Conservation (phyloP, 495 filamentous ascomycete genomes). For the Cercophora samala region DNA sequence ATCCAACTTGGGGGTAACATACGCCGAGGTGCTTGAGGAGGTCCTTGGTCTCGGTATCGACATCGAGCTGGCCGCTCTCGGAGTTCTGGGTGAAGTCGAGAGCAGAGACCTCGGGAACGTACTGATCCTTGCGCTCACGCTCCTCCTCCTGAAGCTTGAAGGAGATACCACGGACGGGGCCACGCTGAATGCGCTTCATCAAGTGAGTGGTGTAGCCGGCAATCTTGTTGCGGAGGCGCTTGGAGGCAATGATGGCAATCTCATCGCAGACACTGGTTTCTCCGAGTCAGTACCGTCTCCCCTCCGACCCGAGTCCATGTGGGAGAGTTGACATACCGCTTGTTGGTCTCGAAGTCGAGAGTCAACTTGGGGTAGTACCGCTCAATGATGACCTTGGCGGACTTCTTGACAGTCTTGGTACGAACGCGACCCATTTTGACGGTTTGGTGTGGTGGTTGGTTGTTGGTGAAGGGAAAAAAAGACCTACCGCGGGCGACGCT, state of each 20-base stretch:
- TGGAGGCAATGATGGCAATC: constrained; percentile 97
- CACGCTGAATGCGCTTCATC: constrained; percentile 99
- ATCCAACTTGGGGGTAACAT: constrained; percentile 32
- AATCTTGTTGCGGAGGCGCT: constrained; percentile 99
- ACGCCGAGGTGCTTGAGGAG: constrained; percentile 96
- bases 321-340: constrained; percentile 49
- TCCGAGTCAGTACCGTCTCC: neutral
- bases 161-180: constrained; percentile 98
- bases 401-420: constrained; percentile 99
- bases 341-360: constrained; percentile 99
- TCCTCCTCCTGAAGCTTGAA: constrained; percentile 99
- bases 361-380: constrained; percentile 97
- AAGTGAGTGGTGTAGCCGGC: constrained; percentile 96
- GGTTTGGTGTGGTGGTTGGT: constrained; percentile 43
- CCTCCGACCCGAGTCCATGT: neutral
- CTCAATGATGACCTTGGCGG: constrained; percentile 99
- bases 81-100: constrained; percentile 91
- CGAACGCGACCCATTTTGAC: constrained; percentile 95
- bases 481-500: constrained; percentile 4
- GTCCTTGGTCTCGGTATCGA: constrained; percentile 97
- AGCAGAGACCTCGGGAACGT: constrained; percentile 96
- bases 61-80: constrained; percentile 88
- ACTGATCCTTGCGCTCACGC: constrained; percentile 99
- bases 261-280: constrained; percentile 82
- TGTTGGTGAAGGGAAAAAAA: constrained; percentile 14